Percentiles rank a stretch among this genome's conserved stretches.
Conservation (phyloP, 139 green algal species). For the Parachlorella kessleri region DNA sequence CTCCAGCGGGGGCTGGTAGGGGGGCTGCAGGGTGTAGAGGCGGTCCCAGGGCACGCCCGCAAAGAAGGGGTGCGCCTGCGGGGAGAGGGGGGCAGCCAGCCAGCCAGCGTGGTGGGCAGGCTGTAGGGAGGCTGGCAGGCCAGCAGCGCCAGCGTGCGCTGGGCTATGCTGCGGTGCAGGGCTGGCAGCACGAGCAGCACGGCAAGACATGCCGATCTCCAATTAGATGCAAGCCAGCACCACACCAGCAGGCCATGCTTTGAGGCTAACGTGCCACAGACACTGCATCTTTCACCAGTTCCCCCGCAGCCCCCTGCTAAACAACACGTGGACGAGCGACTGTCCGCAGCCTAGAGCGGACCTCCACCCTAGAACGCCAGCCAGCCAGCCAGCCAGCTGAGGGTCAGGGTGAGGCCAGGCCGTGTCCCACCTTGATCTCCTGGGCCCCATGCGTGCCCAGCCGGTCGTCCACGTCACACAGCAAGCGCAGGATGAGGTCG, state of each 20-base stretch:
- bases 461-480: slow-evolving; percentile 95
- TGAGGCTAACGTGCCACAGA: too few relatives aligned
- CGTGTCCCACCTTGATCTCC: slow-evolving; percentile 76
- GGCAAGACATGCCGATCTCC: too few relatives aligned
- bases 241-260: too few relatives aligned
- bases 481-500: slow-evolving; percentile 91
- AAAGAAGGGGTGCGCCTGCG: slow-evolving; percentile 93
- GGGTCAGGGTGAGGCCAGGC: too few relatives aligned
- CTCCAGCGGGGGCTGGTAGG: slow-evolving; percentile 80
- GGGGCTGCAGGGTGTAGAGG: slow-evolving; percentile 67
- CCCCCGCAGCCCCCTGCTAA: too few relatives aligned
- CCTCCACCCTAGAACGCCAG: too few relatives aligned
- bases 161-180: not conserved
- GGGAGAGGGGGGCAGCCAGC: not conserved
- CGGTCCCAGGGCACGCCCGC: slow-evolving; percentile 81
- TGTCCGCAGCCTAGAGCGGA: too few relatives aligned
- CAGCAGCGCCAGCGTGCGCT: not conserved
- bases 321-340: too few relatives aligned
- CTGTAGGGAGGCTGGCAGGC: too few relatives aligned
- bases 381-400: too few relatives aligned
- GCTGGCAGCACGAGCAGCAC: not conserved
- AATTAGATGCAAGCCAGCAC: too few relatives aligned
- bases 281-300: too few relatives aligned
- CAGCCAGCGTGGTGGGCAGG: not conserved
- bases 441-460: slow-evolving; percentile 73